These are phyloP conservation scores for Tilletia walkeri DNA, from an alignment of 1,284 basidiomycete species.

Conservation along the genomic window DNA sequence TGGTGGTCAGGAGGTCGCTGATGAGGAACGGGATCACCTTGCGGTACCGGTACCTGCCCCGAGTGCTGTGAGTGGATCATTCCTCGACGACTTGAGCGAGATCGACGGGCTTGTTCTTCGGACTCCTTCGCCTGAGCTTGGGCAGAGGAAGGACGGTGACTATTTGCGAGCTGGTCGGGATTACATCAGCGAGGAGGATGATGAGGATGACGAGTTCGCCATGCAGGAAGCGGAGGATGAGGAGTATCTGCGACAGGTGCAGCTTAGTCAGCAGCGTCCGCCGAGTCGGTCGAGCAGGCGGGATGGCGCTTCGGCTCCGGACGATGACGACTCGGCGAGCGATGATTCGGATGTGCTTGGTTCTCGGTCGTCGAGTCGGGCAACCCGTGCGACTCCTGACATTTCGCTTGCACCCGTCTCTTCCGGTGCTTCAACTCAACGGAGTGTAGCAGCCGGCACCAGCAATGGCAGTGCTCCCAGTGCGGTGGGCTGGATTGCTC, in stretches of 20 bases:
- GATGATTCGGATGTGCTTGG: slow-evolving; percentile 15
- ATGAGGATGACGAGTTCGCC: background rate
- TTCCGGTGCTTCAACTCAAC: too few species aligned
- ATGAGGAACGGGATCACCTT: background rate
- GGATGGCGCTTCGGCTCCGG: background rate
- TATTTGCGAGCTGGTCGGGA: background rate
- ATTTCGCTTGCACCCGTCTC: background rate
- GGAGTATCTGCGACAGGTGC: background rate
- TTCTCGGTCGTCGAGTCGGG: slow-evolving; percentile 11
- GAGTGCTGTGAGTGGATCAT: slow-evolving; percentile 18
- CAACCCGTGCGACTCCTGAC: background rate
- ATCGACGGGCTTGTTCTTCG: slow-evolving; percentile 23
- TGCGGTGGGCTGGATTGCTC: background rate
- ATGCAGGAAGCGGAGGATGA: background rate
- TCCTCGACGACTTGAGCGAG: slow-evolving; percentile 27
- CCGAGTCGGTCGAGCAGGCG: too few species aligned
- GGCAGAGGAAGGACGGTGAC: background rate
- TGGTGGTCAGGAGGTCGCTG: background rate
- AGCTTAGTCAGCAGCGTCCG: background rate
- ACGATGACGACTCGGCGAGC: background rate
- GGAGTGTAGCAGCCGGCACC: background rate
- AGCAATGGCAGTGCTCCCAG: background rate
- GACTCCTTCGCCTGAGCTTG: background rate
- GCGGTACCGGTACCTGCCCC: background rate
- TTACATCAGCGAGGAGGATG: slow-evolving; percentile 6